A percentile compares a stretch with the other conserved stretches of the same genome.
Conservation (phyloP, 805 yeast species). For the Spathaspora arborariae region DNA sequence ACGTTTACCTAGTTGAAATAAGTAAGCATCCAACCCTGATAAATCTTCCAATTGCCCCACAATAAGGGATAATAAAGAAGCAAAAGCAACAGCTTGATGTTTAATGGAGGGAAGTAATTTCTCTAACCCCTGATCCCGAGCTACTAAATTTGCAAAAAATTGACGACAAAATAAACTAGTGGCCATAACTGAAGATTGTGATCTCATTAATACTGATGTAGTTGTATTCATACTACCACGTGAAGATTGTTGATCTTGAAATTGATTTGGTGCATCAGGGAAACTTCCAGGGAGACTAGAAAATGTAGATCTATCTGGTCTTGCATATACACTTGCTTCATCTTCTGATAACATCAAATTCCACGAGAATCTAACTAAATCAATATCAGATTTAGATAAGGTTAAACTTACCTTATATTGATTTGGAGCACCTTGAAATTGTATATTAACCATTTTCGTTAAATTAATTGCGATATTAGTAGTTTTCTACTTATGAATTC, state of each 20-base stretch:
- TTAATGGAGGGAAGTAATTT: slow-evolving; percentile 66
- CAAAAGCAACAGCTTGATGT: slow-evolving; percentile 78
- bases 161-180: slow-evolving; percentile 68
- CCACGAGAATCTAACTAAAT: slow-evolving; percentile 46
- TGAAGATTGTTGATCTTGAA: too few species aligned
- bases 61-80: slow-evolving; percentile 70
- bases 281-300: slow-evolving; percentile 9
- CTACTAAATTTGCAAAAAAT: slow-evolving; percentile 64
- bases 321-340: slow-evolving; percentile 2
- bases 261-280: slow-evolving; percentile 5
- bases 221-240: slow-evolving; percentile 4
- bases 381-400: slow-evolving; percentile 37
- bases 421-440: too few species aligned
- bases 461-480: too few species aligned
- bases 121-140: slow-evolving; percentile 59
- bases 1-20: slow-evolving; percentile 63
- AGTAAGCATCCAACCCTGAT: slow-evolving; percentile 51
- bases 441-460: too few species aligned
- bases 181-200: slow-evolving; percentile 22
- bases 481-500: too few species aligned
- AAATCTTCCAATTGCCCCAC: slow-evolving; percentile 62
- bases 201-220: slow-evolving; percentile 1
- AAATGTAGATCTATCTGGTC: slow-evolving; percentile 8
- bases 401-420: slow-evolving; percentile 19
- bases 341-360: slow-evolving; percentile 39